A percentile compares a stretch with the other conserved stretches of the same genome.
Evolutionary conservation across 1,284 basidiomycete genomes (phyloP).

Genomic region (Prillingera fragicola): DNA sequence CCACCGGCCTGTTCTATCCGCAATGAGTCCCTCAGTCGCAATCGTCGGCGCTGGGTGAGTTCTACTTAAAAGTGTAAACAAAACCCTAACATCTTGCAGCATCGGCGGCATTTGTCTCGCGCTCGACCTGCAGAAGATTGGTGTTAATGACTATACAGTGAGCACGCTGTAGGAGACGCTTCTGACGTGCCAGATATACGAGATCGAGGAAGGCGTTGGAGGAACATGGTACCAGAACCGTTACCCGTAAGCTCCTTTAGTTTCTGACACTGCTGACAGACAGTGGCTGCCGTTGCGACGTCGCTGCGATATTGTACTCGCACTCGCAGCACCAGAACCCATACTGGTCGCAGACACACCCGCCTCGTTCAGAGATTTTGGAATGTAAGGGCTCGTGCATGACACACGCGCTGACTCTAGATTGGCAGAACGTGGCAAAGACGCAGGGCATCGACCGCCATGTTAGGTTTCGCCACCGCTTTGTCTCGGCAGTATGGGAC

Average conservation of each 20-base stretch:
- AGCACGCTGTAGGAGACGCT: not conserved
- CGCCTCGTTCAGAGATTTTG: conserved; percentile 15
- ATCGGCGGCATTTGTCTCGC: conserved; percentile 23
- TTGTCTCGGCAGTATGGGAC: conserved; percentile 9
- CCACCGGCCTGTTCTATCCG: too few species aligned
- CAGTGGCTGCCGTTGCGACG: conserved; percentile 11
- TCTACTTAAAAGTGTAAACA: not conserved
- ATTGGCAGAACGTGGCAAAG: conserved; percentile 9
- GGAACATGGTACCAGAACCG: conserved; percentile 18
- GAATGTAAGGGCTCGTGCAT: conserved; percentile 9
- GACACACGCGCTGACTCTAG: not conserved
- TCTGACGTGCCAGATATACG: conserved; percentile 4
- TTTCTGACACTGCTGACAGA: conserved; percentile 5
- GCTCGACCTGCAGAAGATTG: conserved; percentile 18
- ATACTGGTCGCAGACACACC: conserved; percentile 15
- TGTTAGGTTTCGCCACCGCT: not conserved
- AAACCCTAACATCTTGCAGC: conserved; percentile 5
- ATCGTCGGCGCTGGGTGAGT: conserved; percentile 32
- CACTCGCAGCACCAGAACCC: conserved; percentile 17
- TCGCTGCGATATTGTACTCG: conserved; percentile 12
- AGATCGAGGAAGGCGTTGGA: conserved; percentile 12
- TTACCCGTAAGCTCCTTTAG: conserved; percentile 4
- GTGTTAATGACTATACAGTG: conserved; percentile 26
- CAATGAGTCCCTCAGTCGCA: conserved; percentile 11
- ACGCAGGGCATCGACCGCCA: conserved; percentile 2